Conservation (phyloP, 2,329 filamentous ascomycete species). For the Diaporthe velutina region DNA sequence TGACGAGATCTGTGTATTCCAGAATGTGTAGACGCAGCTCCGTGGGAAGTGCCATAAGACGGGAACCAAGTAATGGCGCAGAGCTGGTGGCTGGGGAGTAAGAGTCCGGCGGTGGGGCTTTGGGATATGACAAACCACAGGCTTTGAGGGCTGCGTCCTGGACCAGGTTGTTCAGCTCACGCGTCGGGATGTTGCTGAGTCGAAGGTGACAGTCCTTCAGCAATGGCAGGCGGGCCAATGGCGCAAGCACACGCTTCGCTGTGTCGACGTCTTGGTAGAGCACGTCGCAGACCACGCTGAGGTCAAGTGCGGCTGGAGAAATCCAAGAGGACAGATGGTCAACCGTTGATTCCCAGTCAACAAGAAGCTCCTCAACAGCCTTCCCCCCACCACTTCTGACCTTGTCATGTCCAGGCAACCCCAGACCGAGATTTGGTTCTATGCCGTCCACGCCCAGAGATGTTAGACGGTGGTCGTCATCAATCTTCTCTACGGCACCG, state of each 20-base stretch:
- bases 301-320: neutral
- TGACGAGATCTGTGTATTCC: slow-evolving; percentile 40
- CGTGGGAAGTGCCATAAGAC: slow-evolving; percentile 25
- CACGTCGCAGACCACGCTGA: neutral
- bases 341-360: neutral
- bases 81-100: neutral
- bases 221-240: neutral
- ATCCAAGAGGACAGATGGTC: neutral
- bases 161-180: neutral
- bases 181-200: neutral
- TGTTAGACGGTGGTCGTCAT: too few species aligned
- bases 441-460: too few species aligned
- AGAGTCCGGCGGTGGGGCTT: neutral
- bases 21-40: slow-evolving; percentile 39
- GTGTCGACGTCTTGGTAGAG: neutral
- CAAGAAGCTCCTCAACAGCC: neutral
- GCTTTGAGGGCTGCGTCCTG: neutral
- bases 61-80: neutral
- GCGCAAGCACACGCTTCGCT: neutral
- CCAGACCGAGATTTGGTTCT: neutral
- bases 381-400: neutral
- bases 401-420: neutral
- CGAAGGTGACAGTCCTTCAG: neutral
- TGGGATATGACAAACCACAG: neutral
- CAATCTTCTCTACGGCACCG: too few species aligned